Evolutionary conservation across 345 rosid genomes (phyloP).

Genomic region (Melaleuca quinquenervia): DNA sequence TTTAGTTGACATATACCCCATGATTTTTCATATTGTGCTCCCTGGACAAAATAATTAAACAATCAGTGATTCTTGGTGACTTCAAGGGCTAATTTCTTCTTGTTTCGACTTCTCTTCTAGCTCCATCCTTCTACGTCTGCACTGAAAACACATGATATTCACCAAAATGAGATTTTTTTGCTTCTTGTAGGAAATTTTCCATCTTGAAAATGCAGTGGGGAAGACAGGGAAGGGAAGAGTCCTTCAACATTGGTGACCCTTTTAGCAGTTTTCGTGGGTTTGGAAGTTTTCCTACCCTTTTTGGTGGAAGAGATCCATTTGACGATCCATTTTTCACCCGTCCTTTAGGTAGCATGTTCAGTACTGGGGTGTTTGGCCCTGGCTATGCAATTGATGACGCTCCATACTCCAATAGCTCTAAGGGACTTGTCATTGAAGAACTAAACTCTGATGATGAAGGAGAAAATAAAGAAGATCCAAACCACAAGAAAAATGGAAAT

Average conservation of each 20-base stretch:
- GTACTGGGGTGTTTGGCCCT: constrained; percentile 9
- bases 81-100: not conserved
- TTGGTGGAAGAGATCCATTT: constrained; percentile 66
- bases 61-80: not conserved
- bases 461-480: constrained; percentile 4
- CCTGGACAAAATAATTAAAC: not conserved
- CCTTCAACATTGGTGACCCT: constrained; percentile 28
- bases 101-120: not conserved
- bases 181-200: not conserved
- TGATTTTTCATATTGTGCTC: not conserved
- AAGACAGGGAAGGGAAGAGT: constrained; percentile 18
- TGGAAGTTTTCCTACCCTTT: constrained; percentile 29
- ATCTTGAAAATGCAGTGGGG: constrained; percentile 32
- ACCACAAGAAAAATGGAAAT: not conserved
- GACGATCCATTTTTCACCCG: constrained; percentile 62
- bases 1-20: not conserved
- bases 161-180: not conserved
- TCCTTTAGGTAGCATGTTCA: constrained; percentile 34
- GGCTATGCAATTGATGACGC: constrained; percentile 4
- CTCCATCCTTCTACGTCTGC: not conserved
- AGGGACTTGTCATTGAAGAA: constrained; percentile 56
- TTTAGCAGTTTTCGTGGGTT: constrained; percentile 19
- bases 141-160: not conserved
- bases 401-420: not conserved
- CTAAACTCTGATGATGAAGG: constrained; percentile 43